Base-by-base conservation (phyloP, 805 yeast genomes). In the Candida alai region DNA sequence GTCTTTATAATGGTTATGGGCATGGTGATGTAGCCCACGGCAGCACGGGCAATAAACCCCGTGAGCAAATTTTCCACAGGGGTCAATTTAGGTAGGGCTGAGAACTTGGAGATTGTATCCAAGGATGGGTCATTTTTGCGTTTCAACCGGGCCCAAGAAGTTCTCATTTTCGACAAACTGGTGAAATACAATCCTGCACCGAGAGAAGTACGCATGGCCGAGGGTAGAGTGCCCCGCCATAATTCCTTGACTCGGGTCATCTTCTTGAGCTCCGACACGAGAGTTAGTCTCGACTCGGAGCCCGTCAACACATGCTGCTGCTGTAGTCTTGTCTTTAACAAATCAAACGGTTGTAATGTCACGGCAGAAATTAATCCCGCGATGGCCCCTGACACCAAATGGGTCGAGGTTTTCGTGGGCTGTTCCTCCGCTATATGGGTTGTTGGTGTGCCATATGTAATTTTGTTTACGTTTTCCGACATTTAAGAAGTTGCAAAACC, bases 221-320 rank as follows among this genome's bases (percentile, higher is more conserved):
- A 85, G 0, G 98, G 96, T 24, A 88, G 49, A 0, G 96, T 90
- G 0, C 98, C 98, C 36, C 96, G 71, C 98, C 98, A 93, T 24
- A 89, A 65, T 33, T 80, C 77, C 30, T 53, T 55, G 17, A 68
- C 36, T 14, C 63, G 56, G 28, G 62, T 52, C 26, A 67, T 49
- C 36, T 65, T 70, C 43, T 59, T 56, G 7, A 82, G 44, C 30
- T 72, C 71, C 35, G 56, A 61, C 10, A 68, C 17, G 30, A 67
- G 45, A 9, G 63, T 54, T 10, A 69, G 50, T 22, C 54, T 45
- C 30, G 48, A 42, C 19, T 44, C 32, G 27, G 51, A 42, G 4
- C 30, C n/a, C 3, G 3, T n/a, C 13, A 49, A 40, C 10, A 37
- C 34, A 31, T 48, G 52, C 30, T 66, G 69, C 47, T 66, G 70